Evolutionary conservation across 2,329 filamentous ascomycete species (phyloP).

Genomic region (Penicillium psychrosexuale): DNA sequence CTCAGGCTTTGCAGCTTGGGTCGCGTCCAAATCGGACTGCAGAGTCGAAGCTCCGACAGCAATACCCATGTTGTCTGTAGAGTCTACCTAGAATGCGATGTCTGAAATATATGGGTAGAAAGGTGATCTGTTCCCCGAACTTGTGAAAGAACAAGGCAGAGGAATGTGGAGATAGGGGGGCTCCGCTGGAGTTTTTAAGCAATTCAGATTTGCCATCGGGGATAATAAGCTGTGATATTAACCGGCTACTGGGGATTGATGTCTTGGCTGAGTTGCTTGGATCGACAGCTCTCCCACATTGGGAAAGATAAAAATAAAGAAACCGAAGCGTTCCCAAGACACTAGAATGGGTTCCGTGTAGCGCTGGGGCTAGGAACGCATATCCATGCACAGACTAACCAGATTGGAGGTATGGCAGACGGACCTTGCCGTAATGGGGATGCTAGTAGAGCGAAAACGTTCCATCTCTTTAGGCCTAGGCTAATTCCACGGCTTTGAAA

Average conservation of each 20-base stretch:
- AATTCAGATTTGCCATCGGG: constrained; percentile 3
- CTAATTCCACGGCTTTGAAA: not conserved
- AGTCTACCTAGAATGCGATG: not conserved
- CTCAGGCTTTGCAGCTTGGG: constrained; percentile 42
- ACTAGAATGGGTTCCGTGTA: not conserved
- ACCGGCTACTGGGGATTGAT: constrained; percentile 5
- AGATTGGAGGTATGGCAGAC: not conserved
- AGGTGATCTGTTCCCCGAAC: not conserved
- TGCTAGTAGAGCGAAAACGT: not conserved
- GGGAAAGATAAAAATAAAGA: not conserved
- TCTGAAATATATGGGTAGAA: not conserved
- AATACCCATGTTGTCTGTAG: constrained; percentile 10
- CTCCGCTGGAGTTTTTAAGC: constrained; percentile 5
- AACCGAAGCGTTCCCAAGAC: not conserved
- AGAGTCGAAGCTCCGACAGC: constrained; percentile 13
- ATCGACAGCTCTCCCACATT: not conserved
- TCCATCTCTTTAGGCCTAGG: not conserved
- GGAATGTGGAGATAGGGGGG: not conserved
- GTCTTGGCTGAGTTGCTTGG: not conserved
- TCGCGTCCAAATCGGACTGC: constrained; percentile 11
- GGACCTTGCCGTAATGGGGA: not conserved
- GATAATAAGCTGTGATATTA: not conserved
- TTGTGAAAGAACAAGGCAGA: not conserved
- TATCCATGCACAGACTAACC: not conserved
- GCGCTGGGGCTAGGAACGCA: not conserved